A percentile compares a stretch with the other conserved stretches of the same genome.
These are phyloP conservation scores for Colletotrichum graminicola DNA, from an alignment of 2,329 filamentous ascomycete genomes.

Conservation along the genomic window DNA sequence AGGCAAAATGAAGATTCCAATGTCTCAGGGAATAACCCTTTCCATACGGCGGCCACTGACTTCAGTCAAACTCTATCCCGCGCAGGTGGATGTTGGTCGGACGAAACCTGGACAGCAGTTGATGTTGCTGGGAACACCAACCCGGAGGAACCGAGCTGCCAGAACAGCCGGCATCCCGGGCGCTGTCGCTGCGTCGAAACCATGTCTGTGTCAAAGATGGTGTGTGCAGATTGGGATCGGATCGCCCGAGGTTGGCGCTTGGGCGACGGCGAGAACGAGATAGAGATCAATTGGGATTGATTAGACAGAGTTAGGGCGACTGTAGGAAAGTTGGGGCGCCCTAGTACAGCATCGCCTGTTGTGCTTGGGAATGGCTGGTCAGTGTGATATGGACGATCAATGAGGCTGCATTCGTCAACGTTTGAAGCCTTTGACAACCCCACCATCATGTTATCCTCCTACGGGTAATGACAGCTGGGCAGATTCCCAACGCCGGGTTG, in stretches of 20 bases:
- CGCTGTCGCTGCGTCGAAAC: slow-evolving; percentile 32
- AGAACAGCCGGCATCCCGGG: slow-evolving; percentile 27
- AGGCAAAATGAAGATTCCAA: slow-evolving; percentile 10
- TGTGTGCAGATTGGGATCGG: slow-evolving; percentile 17
- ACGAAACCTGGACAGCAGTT: background rate
- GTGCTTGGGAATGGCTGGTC: slow-evolving; percentile 14
- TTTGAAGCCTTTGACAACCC: background rate
- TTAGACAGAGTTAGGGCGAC: slow-evolving; percentile 26
- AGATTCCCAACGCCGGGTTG: background rate
- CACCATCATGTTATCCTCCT: slow-evolving; percentile 6
- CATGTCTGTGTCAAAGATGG: slow-evolving; percentile 36
- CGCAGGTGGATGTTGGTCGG: background rate
- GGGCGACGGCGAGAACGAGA: slow-evolving; percentile 28
- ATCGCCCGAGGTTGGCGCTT: slow-evolving; percentile 29
- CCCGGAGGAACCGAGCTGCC: slow-evolving; percentile 10
- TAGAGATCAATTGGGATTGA: slow-evolving; percentile 12
- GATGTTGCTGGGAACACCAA: slow-evolving; percentile 7
- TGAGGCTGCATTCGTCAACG: slow-evolving; percentile 35
- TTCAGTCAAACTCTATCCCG: slow-evolving; percentile 28
- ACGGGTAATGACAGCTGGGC: slow-evolving; percentile 12
- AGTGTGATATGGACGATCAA: background rate
- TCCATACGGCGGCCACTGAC: slow-evolving; percentile 9
- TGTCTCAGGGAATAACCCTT: slow-evolving; percentile 36
- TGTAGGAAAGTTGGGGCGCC: slow-evolving; percentile 1
- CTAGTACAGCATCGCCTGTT: slow-evolving; percentile 12